These are phyloP conservation scores for Neurospora hispaniola DNA, from an alignment of 495 filamentous ascomycete species.

Conservation along the genomic window DNA sequence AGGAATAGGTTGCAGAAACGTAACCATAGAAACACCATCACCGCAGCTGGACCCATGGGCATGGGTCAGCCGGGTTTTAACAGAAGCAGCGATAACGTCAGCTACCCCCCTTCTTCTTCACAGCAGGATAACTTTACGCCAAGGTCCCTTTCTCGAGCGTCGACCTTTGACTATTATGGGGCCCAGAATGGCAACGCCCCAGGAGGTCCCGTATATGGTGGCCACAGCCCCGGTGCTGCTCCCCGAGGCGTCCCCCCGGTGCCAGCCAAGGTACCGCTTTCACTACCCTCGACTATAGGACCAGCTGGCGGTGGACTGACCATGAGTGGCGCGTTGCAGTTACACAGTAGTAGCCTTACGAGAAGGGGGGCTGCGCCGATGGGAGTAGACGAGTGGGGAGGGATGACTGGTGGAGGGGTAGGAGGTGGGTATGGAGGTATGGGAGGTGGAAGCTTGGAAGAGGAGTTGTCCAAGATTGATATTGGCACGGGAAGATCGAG, in stretches of 20 bases:
- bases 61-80: constrained; percentile 4
- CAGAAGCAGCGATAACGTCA: constrained; percentile 10
- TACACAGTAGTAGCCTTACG: constrained; percentile 22
- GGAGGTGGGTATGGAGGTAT: neutral
- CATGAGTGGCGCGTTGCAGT: constrained; percentile 35
- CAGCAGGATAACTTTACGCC: constrained; percentile 36
- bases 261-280: constrained; percentile 64
- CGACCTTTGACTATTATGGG: constrained; percentile 30
- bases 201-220: constrained; percentile 4
- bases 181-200: constrained; percentile 26
- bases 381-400: neutral
- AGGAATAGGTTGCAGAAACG: constrained; percentile 59
- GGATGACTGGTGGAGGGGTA: neutral
- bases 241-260: constrained; percentile 45
- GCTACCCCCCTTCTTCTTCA: constrained; percentile 21
- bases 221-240: constrained; percentile 15
- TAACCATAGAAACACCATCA: constrained; percentile 27
- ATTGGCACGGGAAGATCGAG: constrained; percentile 49
- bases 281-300: constrained; percentile 7
- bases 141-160: constrained; percentile 26
- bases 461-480: constrained; percentile 76
- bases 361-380: neutral
- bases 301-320: constrained; percentile 3
- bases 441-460: constrained; percentile 44
- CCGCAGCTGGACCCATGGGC: constrained; percentile 21